Evolutionary conservation across 495 filamentous ascomycete species (phyloP).

Genomic region (Penicillium herquei): DNA sequence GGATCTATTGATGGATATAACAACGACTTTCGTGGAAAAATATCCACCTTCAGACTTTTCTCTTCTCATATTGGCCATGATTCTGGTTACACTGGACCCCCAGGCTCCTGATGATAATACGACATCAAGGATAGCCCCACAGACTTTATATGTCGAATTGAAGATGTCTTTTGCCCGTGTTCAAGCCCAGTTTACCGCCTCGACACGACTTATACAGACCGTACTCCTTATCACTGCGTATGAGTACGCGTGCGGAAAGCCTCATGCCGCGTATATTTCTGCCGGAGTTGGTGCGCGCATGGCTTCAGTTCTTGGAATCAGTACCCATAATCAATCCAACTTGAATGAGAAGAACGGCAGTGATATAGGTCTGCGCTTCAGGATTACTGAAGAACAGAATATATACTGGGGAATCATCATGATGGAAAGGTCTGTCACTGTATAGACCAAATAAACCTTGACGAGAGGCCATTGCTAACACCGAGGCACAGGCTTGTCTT

Average conservation of each 20-base stretch:
- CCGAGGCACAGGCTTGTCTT: neutral
- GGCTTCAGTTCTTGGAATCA: constrained; percentile 18
- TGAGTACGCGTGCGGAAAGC: constrained; percentile 26
- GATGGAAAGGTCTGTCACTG: constrained; percentile 23
- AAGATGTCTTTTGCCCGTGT: neutral
- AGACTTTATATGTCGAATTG: constrained; percentile 1
- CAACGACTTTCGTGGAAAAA: neutral
- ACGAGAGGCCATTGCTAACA: neutral
- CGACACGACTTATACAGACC: constrained; percentile 26
- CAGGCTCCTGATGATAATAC: neutral
- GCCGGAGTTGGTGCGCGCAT: constrained; percentile 28
- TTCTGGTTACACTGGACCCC: constrained; percentile 17
- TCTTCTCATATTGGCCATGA: constrained; percentile 26
- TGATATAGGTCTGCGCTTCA: too few relatives aligned
- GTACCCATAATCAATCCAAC: neutral
- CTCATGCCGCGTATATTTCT: constrained; percentile 27
- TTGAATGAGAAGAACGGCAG: neutral
- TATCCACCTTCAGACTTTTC: constrained; percentile 16
- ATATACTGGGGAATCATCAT: constrained; percentile 34
- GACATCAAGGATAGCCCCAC: neutral
- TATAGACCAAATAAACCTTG: neutral
- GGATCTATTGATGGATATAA: neutral
- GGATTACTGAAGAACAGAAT: constrained; percentile 18
- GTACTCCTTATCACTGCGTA: constrained; percentile 28
- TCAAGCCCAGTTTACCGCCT: neutral